Evolutionary conservation across 164 flowering plant species (phyloP), one percentile per base, ranked within the genome.

Genomic region (grape (Vitis vinifera)): DNA sequence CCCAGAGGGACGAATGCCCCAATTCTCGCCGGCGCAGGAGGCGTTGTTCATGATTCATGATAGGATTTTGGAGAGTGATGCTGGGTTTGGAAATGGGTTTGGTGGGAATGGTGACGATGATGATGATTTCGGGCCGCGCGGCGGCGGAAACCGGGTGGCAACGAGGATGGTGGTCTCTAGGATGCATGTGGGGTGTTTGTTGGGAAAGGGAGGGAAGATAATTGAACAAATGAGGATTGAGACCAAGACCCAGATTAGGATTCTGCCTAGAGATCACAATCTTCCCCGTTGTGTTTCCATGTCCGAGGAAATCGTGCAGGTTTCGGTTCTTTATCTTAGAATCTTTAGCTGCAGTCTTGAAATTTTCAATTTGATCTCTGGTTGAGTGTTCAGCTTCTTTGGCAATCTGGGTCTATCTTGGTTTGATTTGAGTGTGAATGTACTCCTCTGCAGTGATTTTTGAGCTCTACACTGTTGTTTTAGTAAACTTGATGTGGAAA

Each of bases 251-350:
- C 99, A 96, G 72, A 96, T 96, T 72, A 85, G 99, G 84, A 76
- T 96, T 69, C 79, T 93, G 44, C 99, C 99, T 14, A 84, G 98
- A 63, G 99, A 96, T 73, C 91, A 86, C 65, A 88, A 71, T 16
- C 55, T 96, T 67, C 99, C 99, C 27, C 87, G 85, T 1, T 96
- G 99, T 68, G 93, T 93, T 55, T 75, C 97, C 0, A 74, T 83
- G 84, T 80, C 92, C 0, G 98, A 93, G 77, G 99, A 96, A 82
- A 88, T 96, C 73, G 98, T 93, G 77, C 98, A 96, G 99, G 99
- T 95, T 62, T 60, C 57, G 3, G 30, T 49, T 13, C 49, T 48
- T 50, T 16, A 19, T 11, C n/a, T 66, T 2, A 9, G 17, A 37
- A 8, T 13, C 44, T 14, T 47, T 13, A 2, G 44, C 31, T 16